phyloP scores from a whole-genome alignment of 192 early-diverging fungal genomes.

The Podila clonocystis region DNA sequence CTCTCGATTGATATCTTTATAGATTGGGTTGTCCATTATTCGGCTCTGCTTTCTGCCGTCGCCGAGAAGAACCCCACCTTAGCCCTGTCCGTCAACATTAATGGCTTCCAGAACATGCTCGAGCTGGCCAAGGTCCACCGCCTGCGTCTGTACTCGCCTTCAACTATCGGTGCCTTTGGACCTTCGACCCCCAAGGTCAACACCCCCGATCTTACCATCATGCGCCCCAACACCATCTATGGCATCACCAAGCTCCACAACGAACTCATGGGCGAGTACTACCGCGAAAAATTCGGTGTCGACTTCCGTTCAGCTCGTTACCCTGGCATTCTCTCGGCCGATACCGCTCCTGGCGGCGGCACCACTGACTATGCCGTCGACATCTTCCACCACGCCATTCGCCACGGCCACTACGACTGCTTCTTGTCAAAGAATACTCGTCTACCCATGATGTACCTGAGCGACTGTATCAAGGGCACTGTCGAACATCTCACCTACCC shows the following conservation, averaged over 20 bases:
- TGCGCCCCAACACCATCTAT: slow-evolving; percentile 76
- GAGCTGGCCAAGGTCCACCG: slow-evolving; percentile 68
- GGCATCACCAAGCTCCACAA: slow-evolving; percentile 76
- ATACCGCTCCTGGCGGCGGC: slow-evolving; percentile 74
- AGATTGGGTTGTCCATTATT: slow-evolving; percentile 75
- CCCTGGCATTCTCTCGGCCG: slow-evolving; percentile 72
- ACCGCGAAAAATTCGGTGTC: slow-evolving; percentile 68
- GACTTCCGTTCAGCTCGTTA: slow-evolving; percentile 74
- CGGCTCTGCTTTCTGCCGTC: slow-evolving; percentile 72
- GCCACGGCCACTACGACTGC: slow-evolving; percentile 64
- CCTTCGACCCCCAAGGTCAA: slow-evolving; percentile 69
- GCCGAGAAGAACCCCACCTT: slow-evolving; percentile 69
- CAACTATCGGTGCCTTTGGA: slow-evolving; percentile 77
- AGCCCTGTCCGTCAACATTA: slow-evolving; percentile 70
- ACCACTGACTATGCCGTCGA: slow-evolving; percentile 77
- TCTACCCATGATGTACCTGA: slow-evolving; percentile 75
- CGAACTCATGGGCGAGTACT: slow-evolving; percentile 76
- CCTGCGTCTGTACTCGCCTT: slow-evolving; percentile 67
- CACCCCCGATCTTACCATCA: slow-evolving; percentile 71
- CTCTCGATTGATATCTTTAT: not conserved
- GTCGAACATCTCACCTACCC: slow-evolving; percentile 67
- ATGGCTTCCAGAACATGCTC: slow-evolving; percentile 73
- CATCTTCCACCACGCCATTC: slow-evolving; percentile 73
- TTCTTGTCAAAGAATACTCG: slow-evolving; percentile 65
- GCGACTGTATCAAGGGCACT: slow-evolving; percentile 73